Evolutionary conservation across 1,284 basidiomycete genomes (phyloP).

Genomic region (Boletus hoseneyae): DNA sequence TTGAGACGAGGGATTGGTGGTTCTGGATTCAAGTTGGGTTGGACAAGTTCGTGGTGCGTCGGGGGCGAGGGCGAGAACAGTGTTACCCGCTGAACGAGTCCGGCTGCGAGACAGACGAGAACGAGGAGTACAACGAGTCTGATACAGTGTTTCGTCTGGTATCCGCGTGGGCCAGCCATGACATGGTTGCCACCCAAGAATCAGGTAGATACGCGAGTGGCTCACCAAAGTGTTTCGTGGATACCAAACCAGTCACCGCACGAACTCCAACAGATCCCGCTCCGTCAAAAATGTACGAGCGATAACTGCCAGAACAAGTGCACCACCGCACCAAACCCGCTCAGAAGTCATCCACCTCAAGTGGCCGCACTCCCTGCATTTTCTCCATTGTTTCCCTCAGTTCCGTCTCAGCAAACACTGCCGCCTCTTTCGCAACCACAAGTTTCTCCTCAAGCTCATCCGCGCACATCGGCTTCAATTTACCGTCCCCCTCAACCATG

Average conservation of each 20-base stretch:
- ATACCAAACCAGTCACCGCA: neutral
- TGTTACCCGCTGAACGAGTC: constrained; percentile 9
- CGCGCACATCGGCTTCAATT: constrained; percentile 51
- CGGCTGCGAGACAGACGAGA: constrained; percentile 20
- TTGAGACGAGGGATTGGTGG: neutral
- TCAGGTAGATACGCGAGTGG: no score
- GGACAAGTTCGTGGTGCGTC: neutral
- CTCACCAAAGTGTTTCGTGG: neutral
- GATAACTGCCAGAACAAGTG: neutral
- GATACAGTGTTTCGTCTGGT: constrained; percentile 14
- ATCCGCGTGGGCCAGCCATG: constrained; percentile 20
- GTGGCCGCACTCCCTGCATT: constrained; percentile 53
- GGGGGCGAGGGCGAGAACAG: neutral
- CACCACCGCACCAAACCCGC: neutral
- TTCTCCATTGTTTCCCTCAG: constrained; percentile 68
- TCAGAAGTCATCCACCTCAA: constrained; percentile 36
- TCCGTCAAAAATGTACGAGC: constrained; percentile 1
- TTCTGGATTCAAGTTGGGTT: neutral
- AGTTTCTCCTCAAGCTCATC: constrained; percentile 75
- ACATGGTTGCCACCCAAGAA: constrained; percentile 12
- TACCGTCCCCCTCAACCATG: constrained; percentile 45
- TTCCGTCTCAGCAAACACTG: constrained; percentile 67
- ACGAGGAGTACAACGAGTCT: constrained; percentile 20
- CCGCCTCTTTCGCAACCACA: constrained; percentile 62
- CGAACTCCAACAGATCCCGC: neutral